A percentile compares a stretch with the other conserved stretches of the same genome.
Evolutionary conservation across 139 green algal genomes (phyloP).

Genomic region (Coelastrella sp.): DNA sequence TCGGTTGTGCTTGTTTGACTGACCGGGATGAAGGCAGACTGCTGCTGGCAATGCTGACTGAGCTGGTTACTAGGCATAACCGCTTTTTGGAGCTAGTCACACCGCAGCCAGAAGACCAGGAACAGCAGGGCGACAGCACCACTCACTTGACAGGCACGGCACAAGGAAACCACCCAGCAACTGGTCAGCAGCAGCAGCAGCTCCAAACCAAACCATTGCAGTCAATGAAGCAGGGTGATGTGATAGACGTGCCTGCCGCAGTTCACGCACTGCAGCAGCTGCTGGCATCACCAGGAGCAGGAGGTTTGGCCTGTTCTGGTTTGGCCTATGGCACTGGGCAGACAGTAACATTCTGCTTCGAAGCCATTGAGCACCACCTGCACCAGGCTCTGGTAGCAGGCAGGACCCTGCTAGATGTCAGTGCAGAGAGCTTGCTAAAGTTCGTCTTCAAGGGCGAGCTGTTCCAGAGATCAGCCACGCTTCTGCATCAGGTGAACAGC

Average conservation of each 20-base stretch:
- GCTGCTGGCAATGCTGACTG: not conserved
- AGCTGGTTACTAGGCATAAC: constrained; percentile 5
- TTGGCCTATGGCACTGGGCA: constrained; percentile 2
- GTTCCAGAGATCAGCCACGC: not conserved
- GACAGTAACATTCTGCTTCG: not conserved
- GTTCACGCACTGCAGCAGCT: constrained; percentile 17
- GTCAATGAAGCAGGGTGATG: not conserved
- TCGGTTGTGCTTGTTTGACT: not conserved
- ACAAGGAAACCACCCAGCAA: no score
- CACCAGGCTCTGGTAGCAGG: not conserved
- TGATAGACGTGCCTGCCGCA: not conserved
- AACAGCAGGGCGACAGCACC: not conserved
- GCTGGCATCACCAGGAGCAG: not conserved
- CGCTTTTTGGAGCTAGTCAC: not conserved
- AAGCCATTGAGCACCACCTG: not conserved
- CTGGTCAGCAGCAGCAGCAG: not conserved
- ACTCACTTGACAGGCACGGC: no score
- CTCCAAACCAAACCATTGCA: not conserved
- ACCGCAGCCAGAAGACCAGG: not conserved
- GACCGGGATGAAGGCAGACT: not conserved
- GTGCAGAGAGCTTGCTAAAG: not conserved
- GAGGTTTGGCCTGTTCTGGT: not conserved
- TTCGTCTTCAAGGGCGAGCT: constrained; percentile 8
- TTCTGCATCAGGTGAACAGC: not conserved
- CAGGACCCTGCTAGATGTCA: not conserved